Evolutionary conservation across 225 moss, liverwort and hornwort genomes (phyloP), one percentile per base, ranked within the genome.

Genomic region (Rhytidiadelphus loreus): DNA sequence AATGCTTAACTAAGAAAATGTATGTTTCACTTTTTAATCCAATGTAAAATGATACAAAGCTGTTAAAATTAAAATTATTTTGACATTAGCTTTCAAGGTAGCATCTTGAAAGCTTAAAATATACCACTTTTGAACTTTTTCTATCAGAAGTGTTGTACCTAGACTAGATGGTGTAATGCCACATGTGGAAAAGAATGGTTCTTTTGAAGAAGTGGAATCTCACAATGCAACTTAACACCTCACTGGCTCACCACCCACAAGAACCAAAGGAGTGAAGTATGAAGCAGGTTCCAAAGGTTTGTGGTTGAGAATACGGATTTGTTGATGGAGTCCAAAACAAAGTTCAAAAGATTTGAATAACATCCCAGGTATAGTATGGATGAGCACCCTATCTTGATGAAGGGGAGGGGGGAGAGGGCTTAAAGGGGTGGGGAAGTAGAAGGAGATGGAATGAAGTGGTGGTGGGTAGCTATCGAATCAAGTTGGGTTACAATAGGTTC

Each of bases 211-310:
- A 8, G 4, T 4, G 0, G 8, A 39, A 24, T 69, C 24, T 69
- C 4, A 3, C 13, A 8, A 24, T 39, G 14, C 13, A 39, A 39
- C 8, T 39, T 69, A 1, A 14, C 13, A 39, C 7, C n/a, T n/a
- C n/a, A n/a, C n/a, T n/a, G n/a, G n/a, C 24, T 69, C 4, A 18
- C 4, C 39, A 69, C 0, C 13, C 0, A 13, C 0, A 39, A 0
- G 13, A 24, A 7, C 1, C 8, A 69, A 39, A 39, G 8, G 8
- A 19, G 1, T 24, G 39, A 24, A 69, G 7, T n/a, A 13, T 3
- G 1, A 68, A 23, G 23, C 3, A 68, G 3, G 4, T 23, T 2
- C 13, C 0, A 68, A 13, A 2, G n/a, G 22, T 0, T 12, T 0
- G 12, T 2, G 16, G 1, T 0, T 66, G 4, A 21, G 22, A 12